These are phyloP conservation scores for Allium cepa DNA, from an alignment of 106 monocot species.

Conservation along the genomic window DNA sequence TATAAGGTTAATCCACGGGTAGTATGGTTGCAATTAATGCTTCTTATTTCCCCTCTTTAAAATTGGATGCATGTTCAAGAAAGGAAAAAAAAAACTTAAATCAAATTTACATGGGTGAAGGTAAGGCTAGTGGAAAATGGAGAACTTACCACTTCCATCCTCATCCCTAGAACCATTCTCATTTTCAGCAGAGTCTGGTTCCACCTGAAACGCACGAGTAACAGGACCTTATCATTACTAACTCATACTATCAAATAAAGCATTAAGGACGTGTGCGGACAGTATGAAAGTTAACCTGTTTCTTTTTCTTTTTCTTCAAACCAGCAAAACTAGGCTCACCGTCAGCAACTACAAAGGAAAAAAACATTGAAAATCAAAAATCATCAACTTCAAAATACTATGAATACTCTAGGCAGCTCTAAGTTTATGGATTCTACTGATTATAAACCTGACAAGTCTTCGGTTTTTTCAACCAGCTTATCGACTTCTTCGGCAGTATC, in stretches of 20 bases:
- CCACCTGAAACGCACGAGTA: constrained; percentile 41
- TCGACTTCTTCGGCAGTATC: constrained; percentile 35
- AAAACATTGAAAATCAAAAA: constrained; percentile 1
- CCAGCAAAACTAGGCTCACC: constrained; percentile 68
- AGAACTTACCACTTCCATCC: constrained; percentile 29
- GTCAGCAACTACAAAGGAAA: constrained; percentile 41
- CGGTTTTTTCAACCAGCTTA: constrained; percentile 34
- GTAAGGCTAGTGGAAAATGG: neutral
- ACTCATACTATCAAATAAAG: no score
- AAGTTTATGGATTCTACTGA: no score
- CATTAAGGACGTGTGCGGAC: no score
- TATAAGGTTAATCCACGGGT: no score
- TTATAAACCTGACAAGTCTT: constrained; percentile 34
- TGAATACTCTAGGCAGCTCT: neutral
- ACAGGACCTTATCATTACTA: no score
- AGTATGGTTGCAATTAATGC: no score
- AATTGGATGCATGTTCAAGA: no score
- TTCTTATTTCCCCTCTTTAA: no score
- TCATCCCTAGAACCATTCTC: constrained; percentile 65
- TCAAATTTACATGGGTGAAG: neutral
- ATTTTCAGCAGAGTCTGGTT: constrained; percentile 51
- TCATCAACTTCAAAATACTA: neutral
- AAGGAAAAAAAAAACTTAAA: no score
- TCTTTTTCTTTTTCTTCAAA: constrained; percentile 98
- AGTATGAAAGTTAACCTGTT: constrained; percentile 32